Evolutionary conservation across 352 stramenopile species (phyloP).

Genomic region (Globisporangium orthogonon): DNA sequence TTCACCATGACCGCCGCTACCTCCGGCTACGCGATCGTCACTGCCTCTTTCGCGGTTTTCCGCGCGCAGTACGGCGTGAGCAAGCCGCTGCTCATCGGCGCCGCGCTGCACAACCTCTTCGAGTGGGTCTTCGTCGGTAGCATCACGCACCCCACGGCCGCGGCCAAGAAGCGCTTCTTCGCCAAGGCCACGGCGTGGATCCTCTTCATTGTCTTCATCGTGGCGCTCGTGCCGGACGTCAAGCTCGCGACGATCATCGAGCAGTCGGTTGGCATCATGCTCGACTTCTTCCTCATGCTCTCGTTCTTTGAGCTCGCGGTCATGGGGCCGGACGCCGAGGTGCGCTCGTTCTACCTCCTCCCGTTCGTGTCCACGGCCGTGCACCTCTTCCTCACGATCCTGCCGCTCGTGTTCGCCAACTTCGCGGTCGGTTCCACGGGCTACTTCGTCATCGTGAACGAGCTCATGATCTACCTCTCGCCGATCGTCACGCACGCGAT

Average conservation of each 20-base stretch:
- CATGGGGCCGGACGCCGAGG: constrained; percentile 3
- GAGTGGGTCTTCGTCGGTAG: constrained; percentile 12
- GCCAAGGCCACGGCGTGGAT: constrained; percentile 8
- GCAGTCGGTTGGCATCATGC: constrained; percentile 13
- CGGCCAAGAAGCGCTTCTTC: constrained; percentile 6
- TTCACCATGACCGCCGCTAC: constrained; percentile 4
- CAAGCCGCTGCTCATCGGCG: constrained; percentile 11
- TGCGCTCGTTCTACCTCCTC: constrained; percentile 9
- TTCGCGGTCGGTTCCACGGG: constrained; percentile 8
- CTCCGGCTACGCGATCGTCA: constrained; percentile 10
- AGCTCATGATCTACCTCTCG: constrained; percentile 14
- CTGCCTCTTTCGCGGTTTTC: constrained; percentile 6
- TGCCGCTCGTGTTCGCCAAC: constrained; percentile 14
- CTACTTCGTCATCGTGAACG: constrained; percentile 11
- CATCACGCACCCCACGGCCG: constrained; percentile 5
- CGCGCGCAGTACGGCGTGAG: constrained; percentile 8
- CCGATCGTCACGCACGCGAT: constrained; percentile 11
- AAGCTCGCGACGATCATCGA: constrained; percentile 10
- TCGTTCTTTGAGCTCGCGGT: constrained; percentile 11
- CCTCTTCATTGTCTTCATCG: constrained; percentile 2
- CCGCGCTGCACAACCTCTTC: constrained; percentile 13
- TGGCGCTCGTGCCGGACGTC: constrained; percentile 8
- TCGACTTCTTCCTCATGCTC: constrained; percentile 13
- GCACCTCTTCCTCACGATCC: constrained; percentile 12
- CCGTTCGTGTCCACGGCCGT: constrained; percentile 8